Evolutionary conservation across 192 early-diverging fungal genomes (phyloP), one percentile per base, ranked within the genome.

Genomic region (Glomus cerebriforme): DNA sequence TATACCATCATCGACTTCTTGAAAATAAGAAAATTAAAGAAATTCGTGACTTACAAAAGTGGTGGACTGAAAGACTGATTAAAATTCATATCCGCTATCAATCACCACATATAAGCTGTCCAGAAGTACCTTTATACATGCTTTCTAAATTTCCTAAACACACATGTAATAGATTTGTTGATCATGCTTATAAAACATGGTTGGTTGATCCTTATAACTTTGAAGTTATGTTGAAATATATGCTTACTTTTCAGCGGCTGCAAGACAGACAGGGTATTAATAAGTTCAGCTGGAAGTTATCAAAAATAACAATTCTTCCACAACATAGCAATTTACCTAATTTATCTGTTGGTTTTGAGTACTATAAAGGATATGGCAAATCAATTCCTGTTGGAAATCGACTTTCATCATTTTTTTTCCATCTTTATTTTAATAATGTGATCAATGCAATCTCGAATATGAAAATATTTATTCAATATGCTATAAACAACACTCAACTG

Each of bases 181-280:
- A 67, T 31, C 9, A 7, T 9, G 65, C 22, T 22, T 9, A 29
- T 22, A 27, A 67, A 3, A 67, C 17, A 22, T 67, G 22, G 65
- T 35, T 54, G 6, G 3, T 22, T 24, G 59, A 80, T 17, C 13
- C 79, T 75, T 24, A 68, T 74, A 62, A 85, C 71, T 59, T 85
- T 83, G 32, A 80, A 79, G 10, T 78, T 66, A 26, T 80, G 47
- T 43, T 82, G 64, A 81, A 84, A 82, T 29, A 78, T 78, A 43
- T 63, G 22, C 39, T 75, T 24, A 15, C 63, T 34, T 24, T 75
- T 37, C 73, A 75, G 3, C 73, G 34, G 35, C 4, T 75, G 24
- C 27, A 24, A 13, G 59, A 75, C 35, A 62, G 34, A 7, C 12
- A 13, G 31, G 31, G 34, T 7, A 75, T 75, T 35, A 24, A 39